Evolutionary conservation across 768 basidiomycete genomes (phyloP), one percentile per base, ranked within the genome.

Genomic region (Hypholoma fasciculare): DNA sequence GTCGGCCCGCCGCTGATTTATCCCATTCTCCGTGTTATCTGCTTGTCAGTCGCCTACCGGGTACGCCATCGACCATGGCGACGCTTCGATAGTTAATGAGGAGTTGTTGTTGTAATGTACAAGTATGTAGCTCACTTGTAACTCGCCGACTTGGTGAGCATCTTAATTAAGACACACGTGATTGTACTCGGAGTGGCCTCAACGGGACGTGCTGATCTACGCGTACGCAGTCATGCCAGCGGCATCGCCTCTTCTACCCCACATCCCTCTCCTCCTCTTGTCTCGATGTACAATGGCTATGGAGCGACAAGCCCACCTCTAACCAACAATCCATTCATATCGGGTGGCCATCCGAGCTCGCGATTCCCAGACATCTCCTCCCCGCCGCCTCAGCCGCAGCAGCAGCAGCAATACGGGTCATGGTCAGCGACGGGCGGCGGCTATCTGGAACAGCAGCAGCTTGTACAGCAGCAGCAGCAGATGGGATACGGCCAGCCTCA

Each of bases 301-400:
- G 72, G 71, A 14, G 44, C 74, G n/a, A 53, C 67, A 14, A 72
- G 71, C 53, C 72, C 73, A 40, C 71, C 70, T 30, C 54, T 77
- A 59, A 75, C 76, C n/a, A 92, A 88, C 66, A 91, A 91, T 63
- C 90, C 90, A 0, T 91, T 92, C 72, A 73, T 85, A 65, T 75
- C 79, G 48, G 57, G 61, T 20, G 57, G 61, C 16, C 82, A 83
- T 60, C 77, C 82, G 1, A 76, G 78, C 26, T 69, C 77, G 19
- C 83, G 90, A 59, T 92, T 79, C 64, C 90, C 90, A 37, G 87
- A 88, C 67, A 76, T 92, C 64, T 77, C 76, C 38, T 67, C 53
- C 43, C 63, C 64, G 48, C 69, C 63, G 4, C 64, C 57, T 59
- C 56, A 61, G 64, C 78, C 79, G 53, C 50, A 58, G 62, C 47